Base-by-base conservation (phyloP, 2,329 filamentous ascomycete genomes). In the Aspergillus sp. region DNA sequence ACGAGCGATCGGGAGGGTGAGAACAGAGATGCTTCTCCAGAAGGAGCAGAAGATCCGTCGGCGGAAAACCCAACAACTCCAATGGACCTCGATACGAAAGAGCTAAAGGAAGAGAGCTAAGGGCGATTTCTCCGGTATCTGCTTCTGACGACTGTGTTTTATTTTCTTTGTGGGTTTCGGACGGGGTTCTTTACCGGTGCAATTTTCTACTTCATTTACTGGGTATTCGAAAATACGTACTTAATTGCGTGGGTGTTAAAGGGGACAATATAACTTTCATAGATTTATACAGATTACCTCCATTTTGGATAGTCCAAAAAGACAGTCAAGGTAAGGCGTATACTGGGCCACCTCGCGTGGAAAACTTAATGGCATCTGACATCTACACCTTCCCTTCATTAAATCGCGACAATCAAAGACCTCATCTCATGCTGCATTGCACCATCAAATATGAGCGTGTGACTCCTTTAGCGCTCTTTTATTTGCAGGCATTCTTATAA, bases 41-140 rank as follows among this genome's bases (percentile, higher is more conserved):
- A 62, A 17, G 62, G 48, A 43, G 58, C 54, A 27, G 60, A 61
- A 43, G 58, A 64, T 6, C 56, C 54, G 8, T 61, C 57, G 19
- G 62, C 60, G 43, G 70, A 69, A 43, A 58, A 64, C 12, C 63
- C 65, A 45, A 64, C 71, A 35, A 73, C 67, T n/a, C 70, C 72
- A 11, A 73, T 73, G 69, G 73, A 75, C 63, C 65, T 75, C 67
- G 73, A 75, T 68, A 62, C 63, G 14, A 70, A 70, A 56, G 69
- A 72, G 52, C 62, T 67, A 19, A 73, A 73, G 59, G 65, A 66
- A 51, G 74, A 77, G 60, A 62, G 64, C 37, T 55, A 66, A 55
- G 45, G 45, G 24, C 61, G 55, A 52, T 56, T 17, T 9, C n/a
- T 21, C 14, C 33, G 44, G 33, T 41, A 9, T 23, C 31, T 54